A percentile compares a stretch with the other conserved stretches of the same genome.
phyloP scores from a whole-genome alignment of 1,284 basidiomycete species.

The Sphagnurus paluster region DNA sequence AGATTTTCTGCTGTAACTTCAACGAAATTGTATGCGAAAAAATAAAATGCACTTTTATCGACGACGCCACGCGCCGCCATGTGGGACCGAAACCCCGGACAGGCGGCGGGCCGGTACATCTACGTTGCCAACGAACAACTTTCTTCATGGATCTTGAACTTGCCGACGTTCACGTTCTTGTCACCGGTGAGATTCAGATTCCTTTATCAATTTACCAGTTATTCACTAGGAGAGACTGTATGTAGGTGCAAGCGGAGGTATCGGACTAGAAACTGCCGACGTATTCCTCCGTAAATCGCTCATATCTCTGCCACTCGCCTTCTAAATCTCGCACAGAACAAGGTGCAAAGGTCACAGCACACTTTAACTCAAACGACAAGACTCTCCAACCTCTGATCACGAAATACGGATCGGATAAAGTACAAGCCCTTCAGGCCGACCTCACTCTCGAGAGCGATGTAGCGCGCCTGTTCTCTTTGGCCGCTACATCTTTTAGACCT shows the following conservation, averaged over 20 bases:
- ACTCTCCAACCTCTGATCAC: conserved; percentile 45
- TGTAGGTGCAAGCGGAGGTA: conserved; percentile 66
- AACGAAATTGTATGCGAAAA: too few species aligned
- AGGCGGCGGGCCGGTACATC: too few species aligned
- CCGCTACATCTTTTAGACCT: conserved; percentile 42
- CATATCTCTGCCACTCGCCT: not conserved
- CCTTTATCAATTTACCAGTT: not conserved
- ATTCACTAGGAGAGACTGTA: not conserved
- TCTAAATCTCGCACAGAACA: conserved; percentile 42
- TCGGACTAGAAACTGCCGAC: conserved; percentile 57
- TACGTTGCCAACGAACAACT: not conserved
- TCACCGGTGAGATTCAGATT: conserved; percentile 33
- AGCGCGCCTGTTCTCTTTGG: conserved; percentile 40
- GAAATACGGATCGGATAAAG: conserved; percentile 34
- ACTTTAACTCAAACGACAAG: conserved; percentile 60
- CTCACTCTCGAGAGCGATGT: conserved; percentile 59
- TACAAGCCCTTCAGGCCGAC: conserved; percentile 54
- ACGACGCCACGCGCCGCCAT: too few species aligned
- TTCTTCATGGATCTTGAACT: conserved; percentile 38
- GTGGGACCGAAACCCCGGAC: not conserved
- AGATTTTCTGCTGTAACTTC: too few species aligned
- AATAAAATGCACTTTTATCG: too few species aligned
- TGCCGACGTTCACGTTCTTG: conserved; percentile 39
- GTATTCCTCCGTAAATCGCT: conserved; percentile 56
- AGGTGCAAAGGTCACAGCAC: conserved; percentile 70